phyloP scores from a whole-genome alignment of 2,329 filamentous ascomycete species.

The Neocatenulostroma microsporum region DNA sequence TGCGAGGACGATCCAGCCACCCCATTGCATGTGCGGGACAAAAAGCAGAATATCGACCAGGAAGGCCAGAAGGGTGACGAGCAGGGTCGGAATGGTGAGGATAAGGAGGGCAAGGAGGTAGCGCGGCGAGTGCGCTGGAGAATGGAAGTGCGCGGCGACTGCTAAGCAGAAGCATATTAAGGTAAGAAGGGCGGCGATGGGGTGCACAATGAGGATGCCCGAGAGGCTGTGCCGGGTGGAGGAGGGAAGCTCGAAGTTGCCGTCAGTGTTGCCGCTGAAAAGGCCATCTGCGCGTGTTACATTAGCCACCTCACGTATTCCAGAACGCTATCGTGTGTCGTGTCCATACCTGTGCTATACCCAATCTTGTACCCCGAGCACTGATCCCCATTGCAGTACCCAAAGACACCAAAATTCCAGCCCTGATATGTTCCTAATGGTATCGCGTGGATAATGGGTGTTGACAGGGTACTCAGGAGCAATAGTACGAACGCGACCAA shows the following conservation, averaged over 20 bases:
- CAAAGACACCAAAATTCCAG: conserved; percentile 85
- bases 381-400: conserved; percentile 61
- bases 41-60: conserved; percentile 91
- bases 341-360: conserved; percentile 71
- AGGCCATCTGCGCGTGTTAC: conserved; percentile 37
- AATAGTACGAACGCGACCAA: conserved; percentile 77
- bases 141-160: conserved; percentile 73
- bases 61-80: conserved; percentile 79
- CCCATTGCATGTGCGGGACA: conserved; percentile 88
- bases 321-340: not conserved
- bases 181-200: conserved; percentile 77
- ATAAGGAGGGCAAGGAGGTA: conserved; percentile 82
- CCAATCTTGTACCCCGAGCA: conserved; percentile 74
- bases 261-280: conserved; percentile 32
- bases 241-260: conserved; percentile 58
- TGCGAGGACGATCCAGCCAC: conserved; percentile 84
- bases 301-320: not conserved
- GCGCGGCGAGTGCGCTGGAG: conserved; percentile 78
- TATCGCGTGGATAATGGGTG: conserved; percentile 77
- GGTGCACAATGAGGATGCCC: conserved; percentile 83
- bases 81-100: conserved; percentile 73
- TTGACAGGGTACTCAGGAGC: conserved; percentile 80
- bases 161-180: conserved; percentile 78
- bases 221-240: conserved; percentile 64
- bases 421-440: conserved; percentile 70